phyloP scores from a whole-genome alignment of 257 asterid species.

The Plectranthus barbatus region DNA sequence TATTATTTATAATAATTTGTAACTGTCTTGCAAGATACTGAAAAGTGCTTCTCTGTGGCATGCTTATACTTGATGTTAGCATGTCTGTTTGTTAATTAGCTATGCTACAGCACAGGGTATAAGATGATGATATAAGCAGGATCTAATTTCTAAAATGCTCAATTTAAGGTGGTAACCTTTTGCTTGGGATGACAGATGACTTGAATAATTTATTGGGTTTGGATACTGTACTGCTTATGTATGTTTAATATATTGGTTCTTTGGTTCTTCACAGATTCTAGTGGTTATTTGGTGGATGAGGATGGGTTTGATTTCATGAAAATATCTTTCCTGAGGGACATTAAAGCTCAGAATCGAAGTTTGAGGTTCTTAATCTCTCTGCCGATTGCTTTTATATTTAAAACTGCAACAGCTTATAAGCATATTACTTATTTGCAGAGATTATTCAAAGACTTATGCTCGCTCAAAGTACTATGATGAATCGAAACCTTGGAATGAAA shows the following conservation, averaged over 20 bases:
- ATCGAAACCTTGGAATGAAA: constrained; percentile 93
- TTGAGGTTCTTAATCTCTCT: constrained; percentile 50
- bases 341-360: constrained; percentile 88
- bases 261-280: constrained; percentile 68
- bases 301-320: constrained; percentile 96
- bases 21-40: too few relatives aligned
- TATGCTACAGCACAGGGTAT: background rate
- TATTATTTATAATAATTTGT: background rate
- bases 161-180: background rate
- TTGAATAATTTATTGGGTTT: background rate
- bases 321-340: constrained; percentile 77
- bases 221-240: background rate
- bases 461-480: constrained; percentile 93
- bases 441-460: constrained; percentile 92
- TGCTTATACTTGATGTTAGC: background rate
- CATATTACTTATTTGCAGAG: constrained; percentile 47
- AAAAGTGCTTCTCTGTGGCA: too few relatives aligned
- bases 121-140: background rate
- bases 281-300: constrained; percentile 94
- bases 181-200: background rate
- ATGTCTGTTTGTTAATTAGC: background rate
- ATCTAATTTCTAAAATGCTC: background rate
- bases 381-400: background rate
- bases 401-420: constrained; percentile 22
- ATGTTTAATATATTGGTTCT: background rate